A percentile compares a stretch with the other conserved stretches of the same genome.
These are phyloP conservation scores for Dactylis glomerata DNA, from an alignment of 176 grass and related monocot species.

Conservation along the genomic window DNA sequence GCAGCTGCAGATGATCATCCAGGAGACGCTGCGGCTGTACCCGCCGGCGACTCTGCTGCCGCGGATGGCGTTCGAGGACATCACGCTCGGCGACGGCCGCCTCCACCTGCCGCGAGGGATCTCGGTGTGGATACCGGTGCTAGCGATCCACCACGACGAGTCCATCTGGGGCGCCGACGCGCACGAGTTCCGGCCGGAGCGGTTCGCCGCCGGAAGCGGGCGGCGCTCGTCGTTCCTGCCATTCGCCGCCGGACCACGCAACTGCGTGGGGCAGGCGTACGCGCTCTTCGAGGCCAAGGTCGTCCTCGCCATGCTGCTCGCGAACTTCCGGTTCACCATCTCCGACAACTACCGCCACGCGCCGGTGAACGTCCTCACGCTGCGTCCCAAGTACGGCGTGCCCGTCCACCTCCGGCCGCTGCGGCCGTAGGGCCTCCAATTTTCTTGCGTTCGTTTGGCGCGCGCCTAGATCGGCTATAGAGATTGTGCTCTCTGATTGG, in stretches of 20 bases:
- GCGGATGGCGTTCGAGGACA: conserved; percentile 83
- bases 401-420: conserved; percentile 65
- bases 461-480: not conserved
- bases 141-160: conserved; percentile 87
- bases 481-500: conserved; percentile 10
- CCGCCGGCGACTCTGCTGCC: conserved; percentile 82
- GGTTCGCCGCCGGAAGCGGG: conserved; percentile 44
- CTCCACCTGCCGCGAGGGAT: conserved; percentile 69
- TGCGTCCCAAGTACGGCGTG: conserved; percentile 81
- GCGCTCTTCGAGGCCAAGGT: conserved; percentile 81
- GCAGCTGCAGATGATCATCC: conserved; percentile 96
- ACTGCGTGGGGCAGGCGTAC: conserved; percentile 82
- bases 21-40: conserved; percentile 72
- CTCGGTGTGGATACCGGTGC: conserved; percentile 87
- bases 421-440: conserved; percentile 9
- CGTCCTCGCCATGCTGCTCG: conserved; percentile 72
- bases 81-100: conserved; percentile 43
- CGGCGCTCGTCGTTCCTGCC: conserved; percentile 69
- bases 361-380: conserved; percentile 81
- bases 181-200: conserved; percentile 71
- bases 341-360: conserved; percentile 82
- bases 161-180: conserved; percentile 71
- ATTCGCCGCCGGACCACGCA: conserved; percentile 77
- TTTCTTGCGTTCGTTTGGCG: conserved; percentile 5
- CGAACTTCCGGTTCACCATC: conserved; percentile 69